Percentiles rank a stretch among this genome's conserved stretches.
Conservation (phyloP, 1,284 basidiomycete genomes). For the Inonotus hispidus region DNA sequence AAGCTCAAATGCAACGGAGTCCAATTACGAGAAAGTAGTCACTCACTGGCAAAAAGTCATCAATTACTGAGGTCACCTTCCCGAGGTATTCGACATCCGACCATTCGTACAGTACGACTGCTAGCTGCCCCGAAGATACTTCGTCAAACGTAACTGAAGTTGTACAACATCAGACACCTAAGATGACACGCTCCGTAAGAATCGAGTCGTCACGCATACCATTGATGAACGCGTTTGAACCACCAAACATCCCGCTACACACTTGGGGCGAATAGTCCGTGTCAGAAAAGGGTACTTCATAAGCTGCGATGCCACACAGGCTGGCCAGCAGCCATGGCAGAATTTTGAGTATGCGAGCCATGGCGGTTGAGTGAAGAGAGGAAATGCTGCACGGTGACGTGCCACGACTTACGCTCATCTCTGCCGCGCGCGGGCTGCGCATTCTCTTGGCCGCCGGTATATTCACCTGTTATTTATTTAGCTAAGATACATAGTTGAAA, state of each 20-base stretch:
- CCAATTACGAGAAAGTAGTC: not conserved
- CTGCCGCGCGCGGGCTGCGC: not conserved
- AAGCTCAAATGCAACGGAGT: conserved; percentile 8
- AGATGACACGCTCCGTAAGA: conserved; percentile 13
- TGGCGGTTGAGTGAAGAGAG: not conserved
- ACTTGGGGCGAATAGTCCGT: conserved; percentile 81
- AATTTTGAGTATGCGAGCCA: conserved; percentile 5
- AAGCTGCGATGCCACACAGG: conserved; percentile 38
- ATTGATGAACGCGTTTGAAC: conserved; percentile 77
- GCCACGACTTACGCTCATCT: not conserved
- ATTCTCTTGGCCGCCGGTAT: not conserved
- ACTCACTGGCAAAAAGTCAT: conserved; percentile 65
- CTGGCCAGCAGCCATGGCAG: conserved; percentile 29
- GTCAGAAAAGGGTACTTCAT: conserved; percentile 62
- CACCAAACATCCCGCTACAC: conserved; percentile 94
- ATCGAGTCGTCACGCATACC: conserved; percentile 42
- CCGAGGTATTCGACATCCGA: conserved; percentile 81
- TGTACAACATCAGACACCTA: not conserved
- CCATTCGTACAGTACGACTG: conserved; percentile 97
- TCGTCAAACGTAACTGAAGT: conserved; percentile 76
- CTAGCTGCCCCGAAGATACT: conserved; percentile 82
- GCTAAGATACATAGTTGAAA: too few species aligned
- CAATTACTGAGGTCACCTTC: conserved; percentile 52
- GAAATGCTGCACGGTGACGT: not conserved
- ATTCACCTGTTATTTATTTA: too few species aligned